Base-by-base conservation (phyloP, 2,329 filamentous ascomycete species). In the Reticulascus tulasneorum region DNA sequence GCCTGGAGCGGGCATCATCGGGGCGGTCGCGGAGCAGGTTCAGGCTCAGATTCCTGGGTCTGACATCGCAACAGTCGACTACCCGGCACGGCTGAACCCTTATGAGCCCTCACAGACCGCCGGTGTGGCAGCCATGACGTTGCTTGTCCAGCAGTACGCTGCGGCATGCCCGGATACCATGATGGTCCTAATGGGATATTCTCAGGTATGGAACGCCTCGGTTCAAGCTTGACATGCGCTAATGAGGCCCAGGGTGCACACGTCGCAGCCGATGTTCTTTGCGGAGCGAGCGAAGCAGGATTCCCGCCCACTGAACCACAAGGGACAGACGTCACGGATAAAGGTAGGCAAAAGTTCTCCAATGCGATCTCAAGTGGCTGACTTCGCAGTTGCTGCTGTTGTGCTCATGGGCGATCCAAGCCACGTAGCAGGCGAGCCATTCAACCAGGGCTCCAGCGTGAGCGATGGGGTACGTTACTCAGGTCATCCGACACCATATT, bases 391-490 rank as follows among this genome's bases (percentile, higher is more conserved):
- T 19, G 58, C 63, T 36, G 62, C 63, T 12, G 49, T 66, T 36
- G 47, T 61, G 29, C 40, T 64, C 32, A 64, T 66, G 37, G 64
- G 64, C 35, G 64, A 67, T 46, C 64, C 64, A n/a, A 59, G 55
- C 43, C 59, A 64, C 45, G 49, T 59, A 40, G 49, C 47, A 47
- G 55, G 59, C 35, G 33, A 51, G 12, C 48, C 56, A 22, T 67
- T 58, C 49, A 50, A 58, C 48, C 44, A 42, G 21, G 63, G 63
- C 35, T 61, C 56, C 9, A 61, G 59, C 45, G 49, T 50, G 7
- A 53, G 47, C 0, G 41, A 64, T 30, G 63, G 63, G 11, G 63
- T 66, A 54, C 44, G 63, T 49, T 4, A 13, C n/a, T n/a, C n/a
- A n/a, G n/a, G n/a, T n/a, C n/a, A n/a, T n/a, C n/a, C n/a, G n/a